These are phyloP conservation scores for Tanacetum coccineum DNA, from an alignment of 129 eudicot genomes.

Conservation along the genomic window DNA sequence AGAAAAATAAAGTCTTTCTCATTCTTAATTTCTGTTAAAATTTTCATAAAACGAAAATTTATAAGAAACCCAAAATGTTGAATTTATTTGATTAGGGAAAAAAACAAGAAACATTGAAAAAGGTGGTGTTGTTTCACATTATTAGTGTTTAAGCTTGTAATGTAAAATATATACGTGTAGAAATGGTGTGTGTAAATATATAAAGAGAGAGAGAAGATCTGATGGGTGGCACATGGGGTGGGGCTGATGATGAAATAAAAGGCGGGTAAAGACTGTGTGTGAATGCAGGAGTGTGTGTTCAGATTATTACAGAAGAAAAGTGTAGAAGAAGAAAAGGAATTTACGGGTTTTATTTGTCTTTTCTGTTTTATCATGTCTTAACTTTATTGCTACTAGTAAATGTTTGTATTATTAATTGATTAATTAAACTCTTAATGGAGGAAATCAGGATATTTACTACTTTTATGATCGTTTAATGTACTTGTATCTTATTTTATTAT, in stretches of 20 bases:
- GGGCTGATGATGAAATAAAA: slow-evolving; percentile 21
- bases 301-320: slow-evolving; percentile 19
- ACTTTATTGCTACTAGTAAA: not conserved
- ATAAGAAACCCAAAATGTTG: slow-evolving; percentile 2
- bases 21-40: slow-evolving; percentile 11
- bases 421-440: not conserved
- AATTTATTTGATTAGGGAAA: slow-evolving; percentile 17
- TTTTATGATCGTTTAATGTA: too few relatives aligned
- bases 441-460: too few relatives aligned
- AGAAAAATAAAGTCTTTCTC: slow-evolving; percentile 26
- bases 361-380: not conserved
- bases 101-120: slow-evolving; percentile 27
- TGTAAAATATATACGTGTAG: slow-evolving; percentile 27
- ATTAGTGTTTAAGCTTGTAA: slow-evolving; percentile 11
- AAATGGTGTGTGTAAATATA: slow-evolving; percentile 17
- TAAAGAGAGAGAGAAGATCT: slow-evolving; percentile 12
- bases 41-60: slow-evolving; percentile 1
- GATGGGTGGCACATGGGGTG: slow-evolving; percentile 31
- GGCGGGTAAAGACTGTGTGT: slow-evolving; percentile 34
- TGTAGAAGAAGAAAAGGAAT: slow-evolving; percentile 15
- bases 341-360: slow-evolving; percentile 36
- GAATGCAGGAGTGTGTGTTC: slow-evolving; percentile 17
- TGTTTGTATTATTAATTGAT: not conserved
- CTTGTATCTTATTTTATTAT: too few relatives aligned
- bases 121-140: slow-evolving; percentile 32